These are phyloP conservation scores for Exsudoporus floridanus DNA, from an alignment of 1,284 basidiomycete species.

Conservation along the genomic window DNA sequence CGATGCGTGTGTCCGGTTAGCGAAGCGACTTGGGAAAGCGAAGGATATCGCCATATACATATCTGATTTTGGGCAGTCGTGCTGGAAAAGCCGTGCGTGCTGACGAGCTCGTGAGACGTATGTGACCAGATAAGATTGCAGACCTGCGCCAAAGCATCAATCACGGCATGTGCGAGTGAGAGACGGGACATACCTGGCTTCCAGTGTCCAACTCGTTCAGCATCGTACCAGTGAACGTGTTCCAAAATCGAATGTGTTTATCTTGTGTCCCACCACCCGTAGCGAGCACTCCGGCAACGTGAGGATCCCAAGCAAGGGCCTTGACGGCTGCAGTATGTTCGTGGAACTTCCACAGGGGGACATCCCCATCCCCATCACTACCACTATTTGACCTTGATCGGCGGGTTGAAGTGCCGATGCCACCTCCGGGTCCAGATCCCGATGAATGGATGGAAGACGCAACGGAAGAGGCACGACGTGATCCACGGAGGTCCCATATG, in stretches of 20 bases:
- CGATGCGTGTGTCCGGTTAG: slow-evolving; percentile 93
- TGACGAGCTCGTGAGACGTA: slow-evolving; percentile 95
- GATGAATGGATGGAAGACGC: slow-evolving; percentile 23
- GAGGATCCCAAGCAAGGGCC: slow-evolving; percentile 97
- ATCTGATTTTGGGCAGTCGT: slow-evolving; percentile 97
- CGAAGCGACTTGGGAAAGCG: slow-evolving; percentile 89
- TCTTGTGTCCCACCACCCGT: slow-evolving; percentile 98
- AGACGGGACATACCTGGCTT: slow-evolving; percentile 67
- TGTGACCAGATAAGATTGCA: slow-evolving; percentile 97
- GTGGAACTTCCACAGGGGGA: slow-evolving; percentile 90
- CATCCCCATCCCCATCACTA: slow-evolving; percentile 47
- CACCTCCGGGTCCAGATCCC: slow-evolving; percentile 30
- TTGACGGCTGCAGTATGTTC: slow-evolving; percentile 98
- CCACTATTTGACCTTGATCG: slow-evolving; percentile 29
- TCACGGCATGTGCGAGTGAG: slow-evolving; percentile 1
- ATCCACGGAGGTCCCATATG: slow-evolving; percentile 86
- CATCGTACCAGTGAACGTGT: slow-evolving; percentile 84
- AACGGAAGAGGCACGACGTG: slow-evolving; percentile 41
- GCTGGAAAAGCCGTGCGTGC: slow-evolving; percentile 95
- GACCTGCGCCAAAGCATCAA: slow-evolving; percentile 53
- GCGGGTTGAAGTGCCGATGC: slow-evolving; percentile 24
- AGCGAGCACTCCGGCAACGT: slow-evolving; percentile 87
- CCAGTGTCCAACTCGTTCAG: slow-evolving; percentile 89
- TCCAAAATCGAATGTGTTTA: slow-evolving; percentile 98
- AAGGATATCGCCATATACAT: slow-evolving; percentile 97